A percentile compares a stretch with the other conserved stretches of the same genome.
phyloP scores from a whole-genome alignment of 352 stramenopile species.

The Globisporangium heterothallicum region DNA sequence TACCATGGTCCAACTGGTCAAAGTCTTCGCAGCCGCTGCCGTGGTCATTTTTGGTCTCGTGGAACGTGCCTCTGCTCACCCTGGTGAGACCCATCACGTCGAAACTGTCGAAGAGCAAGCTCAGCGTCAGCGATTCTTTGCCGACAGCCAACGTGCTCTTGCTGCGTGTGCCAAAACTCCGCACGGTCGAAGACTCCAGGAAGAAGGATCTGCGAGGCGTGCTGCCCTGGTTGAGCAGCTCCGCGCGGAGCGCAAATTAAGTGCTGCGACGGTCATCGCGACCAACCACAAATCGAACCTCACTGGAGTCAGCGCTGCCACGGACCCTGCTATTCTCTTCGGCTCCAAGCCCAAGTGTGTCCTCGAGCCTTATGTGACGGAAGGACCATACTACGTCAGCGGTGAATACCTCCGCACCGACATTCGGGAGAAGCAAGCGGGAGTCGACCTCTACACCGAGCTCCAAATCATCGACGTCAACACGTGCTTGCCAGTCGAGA shows the following conservation, averaged over 20 bases:
- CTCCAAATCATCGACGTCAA: conserved; percentile 15
- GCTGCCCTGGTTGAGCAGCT: conserved; percentile 1
- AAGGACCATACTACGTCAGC: conserved; percentile 13
- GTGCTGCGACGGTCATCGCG: conserved; percentile 3
- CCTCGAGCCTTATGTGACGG: conserved; percentile 10
- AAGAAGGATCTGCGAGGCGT: background rate
- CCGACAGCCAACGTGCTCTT: conserved; percentile 5
- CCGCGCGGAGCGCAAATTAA: conserved; percentile 1
- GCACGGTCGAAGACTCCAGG: conserved; percentile 5
- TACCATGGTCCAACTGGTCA: background rate
- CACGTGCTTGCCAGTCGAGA: conserved; percentile 9
- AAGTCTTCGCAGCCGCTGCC: background rate
- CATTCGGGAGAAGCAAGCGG: conserved; percentile 8
- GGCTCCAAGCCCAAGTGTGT: conserved; percentile 7
- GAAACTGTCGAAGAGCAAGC: background rate
- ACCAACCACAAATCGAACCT: conserved; percentile 9
- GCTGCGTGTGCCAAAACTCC: conserved; percentile 1
- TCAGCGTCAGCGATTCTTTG: background rate
- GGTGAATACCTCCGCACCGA: conserved; percentile 10
- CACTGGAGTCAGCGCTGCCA: background rate
- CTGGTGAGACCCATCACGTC: background rate
- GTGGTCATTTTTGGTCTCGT: background rate
- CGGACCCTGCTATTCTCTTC: conserved; percentile 6
- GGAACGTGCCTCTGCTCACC: background rate
- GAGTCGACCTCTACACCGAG: conserved; percentile 6